phyloP scores from a whole-genome alignment of 352 stramenopile species.

The Phytophthora constricta region DNA sequence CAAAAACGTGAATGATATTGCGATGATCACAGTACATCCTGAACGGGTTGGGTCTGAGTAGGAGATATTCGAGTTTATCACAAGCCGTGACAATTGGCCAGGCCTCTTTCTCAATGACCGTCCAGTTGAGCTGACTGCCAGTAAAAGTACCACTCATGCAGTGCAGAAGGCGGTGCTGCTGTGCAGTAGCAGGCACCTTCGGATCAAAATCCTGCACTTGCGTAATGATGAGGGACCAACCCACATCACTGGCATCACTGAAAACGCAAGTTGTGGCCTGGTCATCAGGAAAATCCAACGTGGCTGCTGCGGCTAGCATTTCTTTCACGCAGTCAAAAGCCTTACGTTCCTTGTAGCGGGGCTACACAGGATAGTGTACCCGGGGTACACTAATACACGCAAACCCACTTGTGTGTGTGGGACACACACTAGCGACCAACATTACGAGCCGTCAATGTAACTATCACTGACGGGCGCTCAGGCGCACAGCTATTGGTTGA shows the following conservation, averaged over 20 bases:
- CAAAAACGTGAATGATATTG: constrained; percentile 34
- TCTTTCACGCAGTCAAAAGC: constrained; percentile 5
- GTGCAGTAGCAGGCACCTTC: not conserved
- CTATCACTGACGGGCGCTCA: too few species aligned
- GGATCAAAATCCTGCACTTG: constrained; percentile 1
- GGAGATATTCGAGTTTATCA: not conserved
- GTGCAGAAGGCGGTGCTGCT: constrained; percentile 11
- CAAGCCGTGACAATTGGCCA: constrained; percentile 14
- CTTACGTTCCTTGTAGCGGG: not conserved
- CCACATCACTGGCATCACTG: constrained; percentile 7
- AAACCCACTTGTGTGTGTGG: too few species aligned
- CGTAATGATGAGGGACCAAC: constrained; percentile 8
- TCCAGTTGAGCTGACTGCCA: too few species aligned
- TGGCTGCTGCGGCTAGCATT: not conserved
- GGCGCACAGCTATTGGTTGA: too few species aligned
- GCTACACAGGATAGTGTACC: not conserved
- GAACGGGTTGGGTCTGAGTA: not conserved
- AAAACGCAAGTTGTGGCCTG: constrained; percentile 1
- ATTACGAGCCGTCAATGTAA: too few species aligned
- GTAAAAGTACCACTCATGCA: constrained; percentile 25
- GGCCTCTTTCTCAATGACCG: constrained; percentile 27
- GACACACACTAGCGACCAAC: too few species aligned
- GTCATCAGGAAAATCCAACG: constrained; percentile 4
- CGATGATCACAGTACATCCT: constrained; percentile 27
- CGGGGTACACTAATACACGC: too few species aligned